A percentile compares a stretch with the other conserved stretches of the same genome.
Conservation (phyloP, 2,329 filamentous ascomycete species). For the Aspergillus sergii region DNA sequence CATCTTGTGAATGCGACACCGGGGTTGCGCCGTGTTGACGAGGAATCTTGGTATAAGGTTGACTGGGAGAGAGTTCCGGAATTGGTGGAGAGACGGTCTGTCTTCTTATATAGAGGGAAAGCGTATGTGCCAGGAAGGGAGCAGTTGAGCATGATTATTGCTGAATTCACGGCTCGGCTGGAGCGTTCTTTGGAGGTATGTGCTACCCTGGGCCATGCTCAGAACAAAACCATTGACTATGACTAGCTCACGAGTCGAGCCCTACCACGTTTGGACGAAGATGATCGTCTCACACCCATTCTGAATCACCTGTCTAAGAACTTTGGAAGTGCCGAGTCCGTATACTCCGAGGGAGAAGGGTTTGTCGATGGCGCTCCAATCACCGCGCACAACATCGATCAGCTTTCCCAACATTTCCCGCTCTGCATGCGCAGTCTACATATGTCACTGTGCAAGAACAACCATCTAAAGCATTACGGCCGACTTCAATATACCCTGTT, state of each 20-base stretch:
- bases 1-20: slow-evolving; percentile 63
- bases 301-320: slow-evolving; percentile 87
- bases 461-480: slow-evolving; percentile 89
- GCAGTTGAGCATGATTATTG: slow-evolving; percentile 84
- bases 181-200: slow-evolving; percentile 81
- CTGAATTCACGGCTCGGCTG: slow-evolving; percentile 78
- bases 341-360: slow-evolving; percentile 69
- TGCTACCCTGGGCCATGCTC: slow-evolving; percentile 10
- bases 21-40: slow-evolving; percentile 60
- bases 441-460: slow-evolving; percentile 79
- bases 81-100: slow-evolving; percentile 75
- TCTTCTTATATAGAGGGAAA: slow-evolving; percentile 77
- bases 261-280: slow-evolving; percentile 89
- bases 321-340: slow-evolving; percentile 87
- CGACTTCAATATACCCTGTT: slow-evolving; percentile 95
- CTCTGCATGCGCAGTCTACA: slow-evolving; percentile 95
- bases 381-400: slow-evolving; percentile 76
- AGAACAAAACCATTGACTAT: slow-evolving; percentile 22
- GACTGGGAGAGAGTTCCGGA: slow-evolving; percentile 94
- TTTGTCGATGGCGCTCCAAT: slow-evolving; percentile 72
- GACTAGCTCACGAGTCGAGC: slow-evolving; percentile 80
- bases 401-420: slow-evolving; percentile 78
- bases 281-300: slow-evolving; percentile 81
- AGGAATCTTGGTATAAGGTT: slow-evolving; percentile 93
- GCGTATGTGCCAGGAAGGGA: slow-evolving; percentile 89